A percentile compares a stretch with the other conserved stretches of the same genome.
phyloP scores from a whole-genome alignment of 2,329 filamentous ascomycete genomes.

The Epicoccum nigrum region DNA sequence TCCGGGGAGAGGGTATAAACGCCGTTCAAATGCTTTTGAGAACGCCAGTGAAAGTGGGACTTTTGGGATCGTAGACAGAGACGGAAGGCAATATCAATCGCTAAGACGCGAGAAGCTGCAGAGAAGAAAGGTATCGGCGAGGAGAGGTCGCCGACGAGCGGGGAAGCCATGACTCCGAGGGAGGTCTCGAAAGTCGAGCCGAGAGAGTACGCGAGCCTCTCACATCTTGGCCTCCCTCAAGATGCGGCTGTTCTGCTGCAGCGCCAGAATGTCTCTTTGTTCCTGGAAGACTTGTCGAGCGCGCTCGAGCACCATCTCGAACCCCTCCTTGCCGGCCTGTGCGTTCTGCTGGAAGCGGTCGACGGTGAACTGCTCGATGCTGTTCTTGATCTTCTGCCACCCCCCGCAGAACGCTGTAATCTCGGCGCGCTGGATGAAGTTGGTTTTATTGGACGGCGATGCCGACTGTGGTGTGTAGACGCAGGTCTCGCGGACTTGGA shows the following conservation, averaged over 20 bases:
- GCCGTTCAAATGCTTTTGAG: slow-evolving; percentile 12
- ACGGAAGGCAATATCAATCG: slow-evolving; percentile 1
- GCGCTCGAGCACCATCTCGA: slow-evolving; percentile 93
- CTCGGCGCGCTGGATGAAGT: slow-evolving; percentile 87
- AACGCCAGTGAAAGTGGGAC: slow-evolving; percentile 15
- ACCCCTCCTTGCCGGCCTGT: slow-evolving; percentile 86
- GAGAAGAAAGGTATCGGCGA: slow-evolving; percentile 4
- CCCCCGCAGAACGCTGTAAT: slow-evolving; percentile 94
- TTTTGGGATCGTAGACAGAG: slow-evolving; percentile 8
- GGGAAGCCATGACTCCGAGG: neutral
- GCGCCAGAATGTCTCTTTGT: slow-evolving; percentile 70
- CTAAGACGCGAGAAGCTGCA: slow-evolving; percentile 10
- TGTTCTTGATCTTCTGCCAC: slow-evolving; percentile 96
- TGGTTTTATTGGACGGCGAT: slow-evolving; percentile 65
- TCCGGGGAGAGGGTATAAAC: slow-evolving; percentile 14
- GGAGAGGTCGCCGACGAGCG: neutral
- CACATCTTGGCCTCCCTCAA: slow-evolving; percentile 41
- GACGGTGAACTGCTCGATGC: slow-evolving; percentile 90
- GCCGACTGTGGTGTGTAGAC: slow-evolving; percentile 71
- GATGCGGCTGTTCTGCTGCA: slow-evolving; percentile 50
- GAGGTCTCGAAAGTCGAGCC: neutral
- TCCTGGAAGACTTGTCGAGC: slow-evolving; percentile 89
- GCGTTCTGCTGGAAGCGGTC: slow-evolving; percentile 92
- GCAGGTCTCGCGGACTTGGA: slow-evolving; percentile 92
- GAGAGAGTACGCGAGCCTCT: slow-evolving; percentile 2